These are phyloP conservation scores for Lasiosphaeria ovina DNA, from an alignment of 495 filamentous ascomycete genomes.

Conservation along the genomic window DNA sequence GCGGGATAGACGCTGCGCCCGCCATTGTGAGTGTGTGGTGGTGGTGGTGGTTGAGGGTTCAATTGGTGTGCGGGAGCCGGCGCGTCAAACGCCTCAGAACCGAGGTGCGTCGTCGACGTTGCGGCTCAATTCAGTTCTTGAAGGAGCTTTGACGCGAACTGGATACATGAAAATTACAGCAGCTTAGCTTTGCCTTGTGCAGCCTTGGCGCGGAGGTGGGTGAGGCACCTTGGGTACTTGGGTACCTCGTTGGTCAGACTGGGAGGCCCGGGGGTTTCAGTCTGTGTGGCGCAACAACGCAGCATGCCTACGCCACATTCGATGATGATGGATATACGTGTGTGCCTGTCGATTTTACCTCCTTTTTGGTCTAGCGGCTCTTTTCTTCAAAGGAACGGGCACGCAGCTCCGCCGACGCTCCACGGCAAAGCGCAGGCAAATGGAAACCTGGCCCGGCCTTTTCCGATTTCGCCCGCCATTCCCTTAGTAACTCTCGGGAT, in stretches of 20 bases:
- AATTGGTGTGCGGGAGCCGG: no score
- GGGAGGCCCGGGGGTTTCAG: not conserved
- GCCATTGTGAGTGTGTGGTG: conserved; percentile 25
- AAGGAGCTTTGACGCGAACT: not conserved
- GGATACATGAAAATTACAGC: not conserved
- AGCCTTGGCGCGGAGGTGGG: not conserved
- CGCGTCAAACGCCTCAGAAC: no score
- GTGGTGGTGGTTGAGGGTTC: not conserved
- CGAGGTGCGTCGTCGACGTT: not conserved
- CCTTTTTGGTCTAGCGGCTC: not conserved
- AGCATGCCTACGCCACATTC: not conserved
- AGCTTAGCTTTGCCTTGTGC: not conserved
- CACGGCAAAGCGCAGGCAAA: not conserved
- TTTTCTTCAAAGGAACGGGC: not conserved
- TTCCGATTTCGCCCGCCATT: conserved; percentile 30
- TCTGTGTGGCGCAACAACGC: not conserved
- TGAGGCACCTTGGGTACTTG: not conserved
- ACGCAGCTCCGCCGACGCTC: not conserved
- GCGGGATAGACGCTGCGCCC: conserved; percentile 44
- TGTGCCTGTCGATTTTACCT: not conserved
- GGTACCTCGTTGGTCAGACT: not conserved
- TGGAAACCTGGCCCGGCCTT: conserved; percentile 10
- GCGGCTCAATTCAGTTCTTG: not conserved
- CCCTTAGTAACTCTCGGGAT: conserved; percentile 24
- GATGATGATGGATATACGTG: not conserved